Evolutionary conservation across 2,329 filamentous ascomycete species (phyloP), one percentile per base, ranked within the genome.

Genomic region (Aureobasidium uvarum): DNA sequence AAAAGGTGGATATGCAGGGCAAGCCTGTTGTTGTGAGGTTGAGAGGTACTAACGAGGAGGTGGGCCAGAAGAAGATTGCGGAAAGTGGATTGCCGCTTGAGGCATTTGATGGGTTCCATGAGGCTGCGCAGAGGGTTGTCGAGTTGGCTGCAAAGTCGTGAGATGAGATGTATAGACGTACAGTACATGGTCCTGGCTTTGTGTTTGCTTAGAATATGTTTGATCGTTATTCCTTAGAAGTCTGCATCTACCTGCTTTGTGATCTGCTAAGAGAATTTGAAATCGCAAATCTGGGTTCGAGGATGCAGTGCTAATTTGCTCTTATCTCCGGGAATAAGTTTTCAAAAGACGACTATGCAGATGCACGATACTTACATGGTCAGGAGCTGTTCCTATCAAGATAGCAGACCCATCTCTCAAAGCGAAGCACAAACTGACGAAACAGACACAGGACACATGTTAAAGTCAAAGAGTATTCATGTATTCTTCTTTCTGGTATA

Each of bases 21-120:
- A 68, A 90, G 1, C 90, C 90, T 0, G 88, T 93, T 0, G 89
- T 93, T n/a, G 90, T 93, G 36, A 82, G 90, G 69, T 82, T 93
- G 68, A 81, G 89, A 67, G 90, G 90, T 8, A 92, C 89, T 16
- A 90, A 90, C 70, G 89, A 93, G 77, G 82, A 83, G 70, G 80
- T 85, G 68, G 90, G 89, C 8, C 86, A 88, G 80, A 83, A 80
- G 73, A 85, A 92, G 72, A 88, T 93, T 74, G 81, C 81, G 0
- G 82, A 88, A 72, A 91, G 88, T 72, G 85, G 86, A 1, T 77
- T 93, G 70, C 83, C 83, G 39, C 77, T 93, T 62, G 85, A 86
- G 74, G 89, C 88, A 0, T 92, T 87, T 77, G 89, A 92, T 75
- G 85, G 86, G 68, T 92, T 92, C 73, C 87, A 90, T 67, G 86